Percentiles rank a stretch among this genome's conserved stretches.
These are phyloP conservation scores for Graphilbum fragrans DNA, from an alignment of 2,329 filamentous ascomycete genomes.

Conservation along the genomic window DNA sequence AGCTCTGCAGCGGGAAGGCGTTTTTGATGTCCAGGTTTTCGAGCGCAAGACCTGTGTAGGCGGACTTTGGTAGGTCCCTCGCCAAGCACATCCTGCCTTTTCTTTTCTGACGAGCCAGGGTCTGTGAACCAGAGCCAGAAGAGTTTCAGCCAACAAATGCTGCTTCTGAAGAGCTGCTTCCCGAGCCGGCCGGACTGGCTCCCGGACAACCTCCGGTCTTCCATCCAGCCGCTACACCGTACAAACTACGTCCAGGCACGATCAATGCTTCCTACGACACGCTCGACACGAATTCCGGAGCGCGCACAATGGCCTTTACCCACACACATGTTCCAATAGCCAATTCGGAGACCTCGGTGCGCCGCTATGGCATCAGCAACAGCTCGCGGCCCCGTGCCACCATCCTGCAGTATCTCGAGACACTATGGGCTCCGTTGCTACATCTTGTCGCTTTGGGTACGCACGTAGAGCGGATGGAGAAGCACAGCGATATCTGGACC, in stretches of 20 bases:
- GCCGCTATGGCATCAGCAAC: slow-evolving; percentile 1
- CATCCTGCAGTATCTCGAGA: slow-evolving; percentile 2
- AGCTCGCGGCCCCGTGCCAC: slow-evolving; percentile 2
- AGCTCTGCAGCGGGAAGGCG: slow-evolving; percentile 2
- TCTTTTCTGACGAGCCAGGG: background rate
- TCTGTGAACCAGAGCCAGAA: slow-evolving; percentile 1
- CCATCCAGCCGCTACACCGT: background rate
- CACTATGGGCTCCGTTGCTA: background rate
- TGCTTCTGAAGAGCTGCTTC: background rate
- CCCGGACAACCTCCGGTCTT: background rate
- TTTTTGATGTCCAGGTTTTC: slow-evolving; percentile 4
- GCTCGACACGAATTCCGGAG: slow-evolving; percentile 4
- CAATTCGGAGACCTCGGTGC: slow-evolving; percentile 1
- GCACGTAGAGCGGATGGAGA: slow-evolving; percentile 22
- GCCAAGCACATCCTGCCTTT: background rate
- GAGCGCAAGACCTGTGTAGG: slow-evolving; percentile 1
- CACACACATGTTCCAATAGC: slow-evolving; percentile 2
- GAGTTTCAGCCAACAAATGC: background rate
- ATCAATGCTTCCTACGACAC: slow-evolving; percentile 1
- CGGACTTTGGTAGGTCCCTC: slow-evolving; percentile 2
- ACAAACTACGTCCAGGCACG: background rate
- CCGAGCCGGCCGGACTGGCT: background rate
- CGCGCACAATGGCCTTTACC: slow-evolving; percentile 6
- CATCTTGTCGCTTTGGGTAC: background rate
- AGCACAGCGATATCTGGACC: slow-evolving; percentile 27